Base-by-base conservation (phyloP, 148 eudicot genomes). In the Amaranthus hypochondriacus region DNA sequence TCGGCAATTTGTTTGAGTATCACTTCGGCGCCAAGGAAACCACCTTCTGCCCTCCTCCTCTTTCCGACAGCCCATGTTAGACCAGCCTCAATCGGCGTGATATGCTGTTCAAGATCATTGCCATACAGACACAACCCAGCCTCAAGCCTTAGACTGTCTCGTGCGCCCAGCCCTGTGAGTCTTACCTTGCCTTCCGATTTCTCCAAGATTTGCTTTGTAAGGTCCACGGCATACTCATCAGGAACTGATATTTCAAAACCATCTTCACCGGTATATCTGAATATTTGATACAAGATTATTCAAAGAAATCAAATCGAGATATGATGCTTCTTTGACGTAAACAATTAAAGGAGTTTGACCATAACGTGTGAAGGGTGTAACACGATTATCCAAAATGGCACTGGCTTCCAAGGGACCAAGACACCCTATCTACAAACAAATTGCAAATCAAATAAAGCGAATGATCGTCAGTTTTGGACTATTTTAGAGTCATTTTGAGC, bases 191-290 rank as follows among this genome's bases (percentile, higher is more conserved):
- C 97, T 84, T 90, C 98, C 0, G 98, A 95, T 86, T 92, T 95
- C 78, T 95, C 98, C 60, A 95, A 76, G 62, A 95, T 87, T 66
- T 90, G 88, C 76, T 92, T 92, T 43, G 98, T 86, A 9, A 95
- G 90, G 72, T 92, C 96, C 6, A 95, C 85, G n/a, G 98, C 90
- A 12, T 90, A 5, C 81, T 89, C 96, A 5, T 86, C 79, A 4
- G 96, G 98, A 69, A 92, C 90, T 7, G 98, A 95, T n/a, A 95
- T 95, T 84, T 95, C 98, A 62, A 95, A 95, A 59, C 98, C 98
- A 71, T 95, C 98, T 86, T 95, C 98, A 68, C 98, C 98, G 2
- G 98, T 95, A 77, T 95, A 95, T 83, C 98, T 95, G 88, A 56
- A 76, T 78, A 55, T 10, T 28, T 46, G 48, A 75, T 58, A 43